Evolutionary conservation across 345 rosid genomes (phyloP).

Genomic region (Eucalyptus polyanthemos): DNA sequence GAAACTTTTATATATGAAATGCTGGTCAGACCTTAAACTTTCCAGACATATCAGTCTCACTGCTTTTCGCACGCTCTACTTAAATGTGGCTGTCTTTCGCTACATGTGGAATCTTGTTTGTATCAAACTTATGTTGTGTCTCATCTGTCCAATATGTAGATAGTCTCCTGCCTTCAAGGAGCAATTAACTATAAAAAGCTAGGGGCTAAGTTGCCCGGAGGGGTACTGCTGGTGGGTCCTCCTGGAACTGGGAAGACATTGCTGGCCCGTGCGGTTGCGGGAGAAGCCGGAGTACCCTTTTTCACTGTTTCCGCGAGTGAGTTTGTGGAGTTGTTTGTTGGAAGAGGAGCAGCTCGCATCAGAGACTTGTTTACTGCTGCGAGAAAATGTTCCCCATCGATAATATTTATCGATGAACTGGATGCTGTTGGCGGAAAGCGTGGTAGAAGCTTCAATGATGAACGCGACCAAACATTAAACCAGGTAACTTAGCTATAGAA

Average conservation of each 20-base stretch:
- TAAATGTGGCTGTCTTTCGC: not conserved
- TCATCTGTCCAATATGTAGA: conserved; percentile 20
- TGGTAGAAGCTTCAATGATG: conserved; percentile 96
- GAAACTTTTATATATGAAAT: not conserved
- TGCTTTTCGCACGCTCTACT: not conserved
- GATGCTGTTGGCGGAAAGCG: conserved; percentile 98
- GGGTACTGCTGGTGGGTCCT: conserved; percentile 88
- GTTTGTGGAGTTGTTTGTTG: conserved; percentile 94
- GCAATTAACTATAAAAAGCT: conserved; percentile 66
- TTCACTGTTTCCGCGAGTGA: conserved; percentile 94
- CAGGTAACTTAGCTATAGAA: conserved; percentile 32
- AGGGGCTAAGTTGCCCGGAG: conserved; percentile 88
- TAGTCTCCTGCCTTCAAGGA: conserved; percentile 96
- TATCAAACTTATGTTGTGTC: not conserved
- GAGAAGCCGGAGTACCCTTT: conserved; percentile 95
- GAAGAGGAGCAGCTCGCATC: conserved; percentile 96
- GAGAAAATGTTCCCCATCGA: conserved; percentile 77
- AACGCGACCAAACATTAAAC: conserved; percentile 91
- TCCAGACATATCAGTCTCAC: not conserved
- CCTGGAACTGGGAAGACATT: conserved; percentile 98
- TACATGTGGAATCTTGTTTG: not conserved
- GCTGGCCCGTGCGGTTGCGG: conserved; percentile 94
- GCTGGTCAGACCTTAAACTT: not conserved
- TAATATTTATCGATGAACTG: conserved; percentile 92
- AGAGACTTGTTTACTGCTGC: conserved; percentile 82